Conservation (phyloP, 345 rosid species). For the Ceriops zippeliana region DNA sequence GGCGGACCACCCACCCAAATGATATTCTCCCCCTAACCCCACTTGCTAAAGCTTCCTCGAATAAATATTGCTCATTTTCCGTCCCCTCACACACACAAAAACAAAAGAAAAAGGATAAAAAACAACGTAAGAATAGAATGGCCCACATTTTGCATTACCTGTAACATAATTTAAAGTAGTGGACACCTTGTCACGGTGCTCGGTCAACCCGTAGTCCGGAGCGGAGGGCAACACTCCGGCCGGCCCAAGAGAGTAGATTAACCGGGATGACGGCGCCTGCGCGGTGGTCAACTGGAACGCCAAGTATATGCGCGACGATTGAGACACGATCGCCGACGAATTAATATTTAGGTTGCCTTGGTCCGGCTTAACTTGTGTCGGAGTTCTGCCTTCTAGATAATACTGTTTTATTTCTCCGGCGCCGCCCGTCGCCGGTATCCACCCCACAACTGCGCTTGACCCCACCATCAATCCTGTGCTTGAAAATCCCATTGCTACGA, state of each 20-base stretch:
- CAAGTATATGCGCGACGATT: conserved; percentile 54
- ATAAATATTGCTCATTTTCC: no score
- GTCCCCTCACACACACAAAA: background rate
- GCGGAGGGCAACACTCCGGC: conserved; percentile 42
- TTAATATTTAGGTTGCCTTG: conserved; percentile 48
- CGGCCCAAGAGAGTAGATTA: conserved; percentile 65
- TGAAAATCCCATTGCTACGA: conserved; percentile 73
- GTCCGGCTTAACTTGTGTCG: conserved; percentile 44
- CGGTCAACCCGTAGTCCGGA: conserved; percentile 35
- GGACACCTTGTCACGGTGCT: conserved; percentile 49
- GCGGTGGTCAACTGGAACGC: conserved; percentile 52
- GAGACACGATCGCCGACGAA: conserved; percentile 38
- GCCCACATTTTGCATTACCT: conserved; percentile 38
- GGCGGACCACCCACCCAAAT: no score
- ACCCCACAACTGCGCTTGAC: conserved; percentile 76
- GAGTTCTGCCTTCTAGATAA: conserved; percentile 36
- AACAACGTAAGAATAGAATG: background rate
- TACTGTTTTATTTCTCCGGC: conserved; percentile 40
- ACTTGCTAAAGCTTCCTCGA: no score
- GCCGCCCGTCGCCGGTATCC: conserved; percentile 41
- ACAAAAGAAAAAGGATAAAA: background rate
- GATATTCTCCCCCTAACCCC: no score
- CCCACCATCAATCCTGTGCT: conserved; percentile 56
- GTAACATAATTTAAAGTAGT: conserved; percentile 53
- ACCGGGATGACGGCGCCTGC: conserved; percentile 31